Evolutionary conservation across 495 filamentous ascomycete species (phyloP), one percentile per base, ranked within the genome.

Genomic region (Tuber microsphaerosporum): DNA sequence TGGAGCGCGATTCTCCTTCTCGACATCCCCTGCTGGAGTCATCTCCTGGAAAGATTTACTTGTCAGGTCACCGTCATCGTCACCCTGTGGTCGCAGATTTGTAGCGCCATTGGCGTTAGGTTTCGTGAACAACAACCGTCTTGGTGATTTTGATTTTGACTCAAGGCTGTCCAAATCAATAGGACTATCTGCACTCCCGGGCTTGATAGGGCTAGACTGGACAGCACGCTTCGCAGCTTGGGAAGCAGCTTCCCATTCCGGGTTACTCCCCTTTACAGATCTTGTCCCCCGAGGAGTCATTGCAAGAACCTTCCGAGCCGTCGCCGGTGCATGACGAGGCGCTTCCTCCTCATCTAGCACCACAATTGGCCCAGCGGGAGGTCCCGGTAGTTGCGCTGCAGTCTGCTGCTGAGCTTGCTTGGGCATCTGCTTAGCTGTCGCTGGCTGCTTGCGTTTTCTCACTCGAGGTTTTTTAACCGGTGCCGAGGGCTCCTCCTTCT

Each of bases 121-220:
- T 45, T 81, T 81, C 48, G 45, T 72, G 84, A 97, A 97, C 69
- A 97, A 86, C 46, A 93, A 84, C 81, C 94, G 89, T 82, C 92
- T 68, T 74, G 80, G 76, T 69, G 81, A 82, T 56, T 77, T 88
- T 39, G 91, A 92, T 69, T 87, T 88, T 78, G 90, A 91, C 31
- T 94, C 85, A 37, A 86, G 84, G 70, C 84, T 84, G 69, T 89
- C 88, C 14, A 90, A 77, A 76, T 92, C 88, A 65, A 92, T 89
- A 70, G 93, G 90, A 79, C 89, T 89, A 78, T 89, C 85, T 73
- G 88, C 89, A 51, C 87, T 89, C 73, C 92, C 91, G 65, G 85
- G 83, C 76, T 88, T 86, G n/a, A 87, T 88, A 20, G 91, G 92
- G 75, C 91, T 93, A 20, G 92, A 93, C 78, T 91, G 89, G 44